Conservation (phyloP, 495 filamentous ascomycete species). For the Tuber borchii region DNA sequence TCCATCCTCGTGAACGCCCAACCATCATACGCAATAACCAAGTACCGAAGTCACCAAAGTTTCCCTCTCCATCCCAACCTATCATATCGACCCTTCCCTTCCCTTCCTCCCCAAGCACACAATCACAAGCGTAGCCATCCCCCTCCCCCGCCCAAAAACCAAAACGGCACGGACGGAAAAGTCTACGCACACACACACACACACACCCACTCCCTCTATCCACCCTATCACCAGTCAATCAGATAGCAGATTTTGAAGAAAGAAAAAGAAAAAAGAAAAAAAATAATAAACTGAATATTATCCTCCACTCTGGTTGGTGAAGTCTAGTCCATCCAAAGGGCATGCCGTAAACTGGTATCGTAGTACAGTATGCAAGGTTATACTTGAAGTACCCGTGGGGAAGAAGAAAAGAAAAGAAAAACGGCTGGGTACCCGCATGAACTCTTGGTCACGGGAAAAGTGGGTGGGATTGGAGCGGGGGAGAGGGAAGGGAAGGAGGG, state of each 20-base stretch:
- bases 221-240: not conserved
- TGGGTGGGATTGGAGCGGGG: not conserved
- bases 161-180: not conserved
- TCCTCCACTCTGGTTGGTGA: not conserved
- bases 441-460: not conserved
- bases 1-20: not conserved
- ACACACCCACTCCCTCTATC: too few relatives aligned
- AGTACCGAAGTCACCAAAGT: not conserved
- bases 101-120: not conserved
- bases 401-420: not conserved
- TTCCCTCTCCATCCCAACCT: not conserved
- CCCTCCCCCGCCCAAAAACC: not conserved
- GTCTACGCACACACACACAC: not conserved
- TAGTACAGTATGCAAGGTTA: not conserved
- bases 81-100: not conserved
- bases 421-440: constrained; percentile 1
- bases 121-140: not conserved
- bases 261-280: not conserved
- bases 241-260: not conserved
- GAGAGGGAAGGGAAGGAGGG: not conserved
- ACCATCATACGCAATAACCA: not conserved
- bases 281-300: not conserved
- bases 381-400: not conserved
- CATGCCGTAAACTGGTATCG: not conserved
- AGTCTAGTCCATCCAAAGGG: not conserved